Evolutionary conservation across 495 filamentous ascomycete species (phyloP), one percentile per base, ranked within the genome.

Genomic region (Trichoderma reesei): DNA sequence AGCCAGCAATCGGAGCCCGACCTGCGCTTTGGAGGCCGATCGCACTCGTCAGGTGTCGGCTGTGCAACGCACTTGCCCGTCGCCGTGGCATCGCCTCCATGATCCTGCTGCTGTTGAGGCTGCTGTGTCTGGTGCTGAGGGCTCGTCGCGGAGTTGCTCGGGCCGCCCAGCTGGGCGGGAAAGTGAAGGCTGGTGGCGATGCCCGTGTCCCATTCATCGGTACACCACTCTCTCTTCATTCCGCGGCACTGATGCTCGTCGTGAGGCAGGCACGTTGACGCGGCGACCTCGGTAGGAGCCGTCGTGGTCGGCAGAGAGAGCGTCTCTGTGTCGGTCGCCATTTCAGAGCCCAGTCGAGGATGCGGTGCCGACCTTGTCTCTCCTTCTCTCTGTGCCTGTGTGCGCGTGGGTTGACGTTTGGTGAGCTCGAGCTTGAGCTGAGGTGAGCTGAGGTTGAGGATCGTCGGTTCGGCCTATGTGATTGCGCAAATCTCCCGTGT

Each of bases 271-370:
- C 51, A 56, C 13, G 51, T 33, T 34, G 51, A 56, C 51, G 20
- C 51, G 11, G 51, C 51, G 51, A 56, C 51, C 51, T 56, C 51
- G 20, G 51, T 56, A 56, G 51, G 51, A 14, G 51, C 51, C 51
- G 51, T 56, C 1, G 51, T 56, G 20, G 51, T 56, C 51, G 51
- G 51, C 31, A 56, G 51, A 34, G 51, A 56, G 51, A 56, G 51
- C 20, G 51, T 56, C 51, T 56, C 51, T 20, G 51, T 56, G 18
- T 56, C 51, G 51, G 51, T 56, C 3, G 51, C 51, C 51, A 56
- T 56, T 56, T 56, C n/a, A n/a, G n/a, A 56, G 9, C 34, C 31
- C 31, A 34, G 10, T 46, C 16, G 42, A 4, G 37, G 11, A 14
- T 8, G 42, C 7, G 16, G 42, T n/a, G 42, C 10, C 37, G 37